phyloP scores from a whole-genome alignment of 2,329 filamentous ascomycete species.

The Chaetomiaceae sp. region DNA sequence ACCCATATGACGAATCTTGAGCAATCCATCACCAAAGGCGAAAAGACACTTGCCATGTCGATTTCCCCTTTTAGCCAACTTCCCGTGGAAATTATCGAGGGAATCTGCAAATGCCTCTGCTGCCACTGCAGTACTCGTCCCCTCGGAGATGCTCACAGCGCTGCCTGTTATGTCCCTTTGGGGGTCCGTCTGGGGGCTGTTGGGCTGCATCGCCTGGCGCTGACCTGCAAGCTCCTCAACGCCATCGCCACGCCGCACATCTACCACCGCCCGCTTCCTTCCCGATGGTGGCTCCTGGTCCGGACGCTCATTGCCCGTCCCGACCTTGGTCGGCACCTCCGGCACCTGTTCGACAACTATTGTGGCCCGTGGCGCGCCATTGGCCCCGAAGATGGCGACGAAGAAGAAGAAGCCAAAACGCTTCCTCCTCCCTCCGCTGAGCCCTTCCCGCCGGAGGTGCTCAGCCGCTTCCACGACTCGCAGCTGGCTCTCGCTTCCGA shows the following conservation, averaged over 20 bases:
- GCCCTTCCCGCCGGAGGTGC: too few relatives aligned
- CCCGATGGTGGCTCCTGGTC: not conserved
- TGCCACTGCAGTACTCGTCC: not conserved
- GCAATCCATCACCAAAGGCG: too few relatives aligned
- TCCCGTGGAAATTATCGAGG: not conserved
- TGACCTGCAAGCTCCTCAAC: not conserved
- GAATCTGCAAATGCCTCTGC: not conserved
- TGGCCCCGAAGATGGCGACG: too few relatives aligned
- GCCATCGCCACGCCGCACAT: not conserved
- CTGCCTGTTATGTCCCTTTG: too few relatives aligned
- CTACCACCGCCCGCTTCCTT: not conserved
- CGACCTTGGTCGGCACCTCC: not conserved
- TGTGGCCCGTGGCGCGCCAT: not conserved
- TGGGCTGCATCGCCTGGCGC: not conserved
- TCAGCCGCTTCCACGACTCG: too few relatives aligned
- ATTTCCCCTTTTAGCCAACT: not conserved
- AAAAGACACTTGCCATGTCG: too few relatives aligned
- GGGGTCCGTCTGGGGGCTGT: not conserved
- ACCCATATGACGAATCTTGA: too few relatives aligned
- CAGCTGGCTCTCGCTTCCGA: too few relatives aligned
- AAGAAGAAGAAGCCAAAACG: too few relatives aligned
- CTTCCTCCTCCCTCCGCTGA: too few relatives aligned
- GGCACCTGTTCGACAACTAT: not conserved
- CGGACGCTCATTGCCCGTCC: not conserved
- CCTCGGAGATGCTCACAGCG: not conserved